Evolutionary conservation across 2,329 filamentous ascomycete genomes (phyloP).

Genomic region (Phoma herbarum): DNA sequence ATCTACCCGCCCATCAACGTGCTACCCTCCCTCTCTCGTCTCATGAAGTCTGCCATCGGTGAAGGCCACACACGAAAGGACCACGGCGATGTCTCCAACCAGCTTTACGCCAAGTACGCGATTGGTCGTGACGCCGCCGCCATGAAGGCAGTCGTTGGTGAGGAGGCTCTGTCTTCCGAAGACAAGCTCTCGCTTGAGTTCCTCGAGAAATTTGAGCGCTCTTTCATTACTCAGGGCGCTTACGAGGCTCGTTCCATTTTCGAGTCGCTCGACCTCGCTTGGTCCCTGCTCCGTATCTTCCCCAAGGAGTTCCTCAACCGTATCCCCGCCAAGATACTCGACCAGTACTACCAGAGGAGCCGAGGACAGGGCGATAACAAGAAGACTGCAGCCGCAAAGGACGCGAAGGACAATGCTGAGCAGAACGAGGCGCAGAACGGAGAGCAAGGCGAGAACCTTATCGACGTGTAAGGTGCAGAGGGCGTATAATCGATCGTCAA

Average conservation of each 20-base stretch:
- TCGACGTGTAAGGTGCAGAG: constrained; percentile 44
- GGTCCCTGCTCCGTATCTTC: constrained; percentile 96
- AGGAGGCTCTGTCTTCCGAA: constrained; percentile 93
- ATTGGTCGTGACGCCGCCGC: constrained; percentile 97
- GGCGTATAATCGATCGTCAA: constrained; percentile 10
- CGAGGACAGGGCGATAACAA: constrained; percentile 51
- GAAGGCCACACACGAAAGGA: constrained; percentile 97
- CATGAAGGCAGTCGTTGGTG: constrained; percentile 99
- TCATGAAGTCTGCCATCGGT: constrained; percentile 99
- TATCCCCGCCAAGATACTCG: constrained; percentile 63
- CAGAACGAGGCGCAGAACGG: constrained; percentile 30
- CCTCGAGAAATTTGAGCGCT: constrained; percentile 96
- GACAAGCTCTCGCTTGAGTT: constrained; percentile 99
- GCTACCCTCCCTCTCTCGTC: constrained; percentile 93
- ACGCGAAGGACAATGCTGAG: constrained; percentile 55
- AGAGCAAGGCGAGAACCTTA: constrained; percentile 50
- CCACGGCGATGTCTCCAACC: constrained; percentile 98
- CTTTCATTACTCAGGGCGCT: constrained; percentile 89
- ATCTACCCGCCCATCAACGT: constrained; percentile 99
- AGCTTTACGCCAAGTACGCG: constrained; percentile 99
- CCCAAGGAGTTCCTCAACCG: constrained; percentile 98
- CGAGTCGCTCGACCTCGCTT: constrained; percentile 94
- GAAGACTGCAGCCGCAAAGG: constrained; percentile 50
- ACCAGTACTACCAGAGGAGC: constrained; percentile 60
- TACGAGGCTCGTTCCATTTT: constrained; percentile 93